phyloP scores from a whole-genome alignment of 1,284 basidiomycete genomes.

The Apiotrichum porosum region DNA sequence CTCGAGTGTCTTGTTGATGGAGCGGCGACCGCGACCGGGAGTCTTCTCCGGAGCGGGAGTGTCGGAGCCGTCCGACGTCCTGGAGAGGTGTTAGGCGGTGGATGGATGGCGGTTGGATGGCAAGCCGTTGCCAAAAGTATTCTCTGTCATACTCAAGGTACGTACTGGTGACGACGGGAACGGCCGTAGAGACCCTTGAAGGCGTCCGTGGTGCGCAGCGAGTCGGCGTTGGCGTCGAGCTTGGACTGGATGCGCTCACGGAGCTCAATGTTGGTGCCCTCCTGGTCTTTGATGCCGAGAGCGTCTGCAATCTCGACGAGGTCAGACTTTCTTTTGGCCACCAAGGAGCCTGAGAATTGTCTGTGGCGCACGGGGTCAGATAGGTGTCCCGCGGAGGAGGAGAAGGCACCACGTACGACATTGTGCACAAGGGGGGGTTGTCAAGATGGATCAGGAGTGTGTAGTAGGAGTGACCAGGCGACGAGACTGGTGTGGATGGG shows the following conservation, averaged over 20 bases:
- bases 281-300: slow-evolving; percentile 25
- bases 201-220: slow-evolving; percentile 17
- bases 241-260: slow-evolving; percentile 33
- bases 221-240: slow-evolving; percentile 30
- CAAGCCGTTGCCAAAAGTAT: too few relatives aligned
- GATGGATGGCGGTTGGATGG: too few relatives aligned
- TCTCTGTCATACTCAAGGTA: too few relatives aligned
- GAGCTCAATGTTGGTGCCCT: slow-evolving; percentile 24
- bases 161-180: too few relatives aligned
- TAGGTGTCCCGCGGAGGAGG: too few relatives aligned
- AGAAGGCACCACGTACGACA: slow-evolving; percentile 28
- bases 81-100: neutral
- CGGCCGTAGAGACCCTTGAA: slow-evolving; percentile 42
- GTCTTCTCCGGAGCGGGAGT: slow-evolving; percentile 25
- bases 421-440: neutral
- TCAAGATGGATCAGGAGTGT: too few relatives aligned
- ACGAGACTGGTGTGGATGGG: neutral
- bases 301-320: slow-evolving; percentile 41
- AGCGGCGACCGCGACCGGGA: slow-evolving; percentile 18
- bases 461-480: neutral
- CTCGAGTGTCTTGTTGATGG: slow-evolving; percentile 31
- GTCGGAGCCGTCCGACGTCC: slow-evolving; percentile 15
- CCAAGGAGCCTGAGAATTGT: slow-evolving; percentile 33
- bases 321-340: slow-evolving; percentile 38
- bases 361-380: slow-evolving; percentile 5